These are phyloP conservation scores for Agapanthus africanus DNA, from an alignment of 106 monocot species.

Conservation along the genomic window DNA sequence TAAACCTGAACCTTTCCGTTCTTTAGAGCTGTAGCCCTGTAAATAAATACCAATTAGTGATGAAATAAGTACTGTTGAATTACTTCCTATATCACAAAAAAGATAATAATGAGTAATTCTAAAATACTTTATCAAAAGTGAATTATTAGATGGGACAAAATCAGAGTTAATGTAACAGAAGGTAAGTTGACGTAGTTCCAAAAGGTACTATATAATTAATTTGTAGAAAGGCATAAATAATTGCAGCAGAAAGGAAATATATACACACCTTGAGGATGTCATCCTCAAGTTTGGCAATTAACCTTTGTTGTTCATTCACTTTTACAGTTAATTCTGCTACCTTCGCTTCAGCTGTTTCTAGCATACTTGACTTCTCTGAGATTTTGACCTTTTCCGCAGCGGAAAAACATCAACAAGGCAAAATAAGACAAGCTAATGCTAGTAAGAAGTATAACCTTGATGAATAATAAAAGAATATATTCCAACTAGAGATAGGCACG, in stretches of 20 bases:
- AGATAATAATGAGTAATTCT: neutral
- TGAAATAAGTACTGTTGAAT: neutral
- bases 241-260: neutral
- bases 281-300: constrained; percentile 93
- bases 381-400: constrained; percentile 78
- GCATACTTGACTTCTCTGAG: constrained; percentile 57
- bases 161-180: neutral
- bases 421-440: neutral
- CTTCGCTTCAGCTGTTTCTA: constrained; percentile 69
- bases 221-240: neutral
- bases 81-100: neutral
- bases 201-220: neutral
- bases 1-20: constrained; percentile 51
- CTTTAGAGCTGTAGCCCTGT: constrained; percentile 80
- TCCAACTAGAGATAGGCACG: neutral
- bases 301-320: constrained; percentile 84
- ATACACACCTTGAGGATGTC: constrained; percentile 94
- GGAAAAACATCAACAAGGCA: neutral
- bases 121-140: neutral
- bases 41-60: neutral
- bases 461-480: neutral
- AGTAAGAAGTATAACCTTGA: neutral
- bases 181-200: neutral
- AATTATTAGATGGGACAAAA: neutral
- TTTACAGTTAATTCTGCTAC: constrained; percentile 60